Base-by-base conservation (phyloP, 345 rosid species). In the Bruguiera sexangula region DNA sequence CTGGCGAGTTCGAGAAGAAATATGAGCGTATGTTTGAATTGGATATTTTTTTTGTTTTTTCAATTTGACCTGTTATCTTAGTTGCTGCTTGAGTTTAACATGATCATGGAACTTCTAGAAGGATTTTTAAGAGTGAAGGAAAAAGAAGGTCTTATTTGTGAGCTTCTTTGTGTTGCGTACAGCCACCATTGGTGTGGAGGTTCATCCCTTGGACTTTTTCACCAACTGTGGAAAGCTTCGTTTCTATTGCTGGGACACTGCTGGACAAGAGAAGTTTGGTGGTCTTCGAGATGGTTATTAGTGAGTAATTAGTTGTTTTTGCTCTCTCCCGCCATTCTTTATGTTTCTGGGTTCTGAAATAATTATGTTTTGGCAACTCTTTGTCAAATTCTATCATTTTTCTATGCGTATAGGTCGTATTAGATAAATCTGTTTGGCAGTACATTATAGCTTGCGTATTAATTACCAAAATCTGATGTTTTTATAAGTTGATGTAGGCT, bases 111-210 rank as follows among this genome's bases (percentile, higher is more conserved):
- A 32, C 20, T 24, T 63, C 10, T 7, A 34, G n/a, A 43, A 43
- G 5, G 16, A 43, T 9, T 39, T 39, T 39, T 8, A 37, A 10
- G 11, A 6, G 13, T 39, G 27, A 55, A 22, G 16, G 15, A 8
- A 5, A 22, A 55, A n/a, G 9, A 55, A 55, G 6, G 10, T 55
- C 27, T 55, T 63, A n/a, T 39, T 9, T 8, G 51, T 63, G 51
- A 27, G n/a, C 27, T 67, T 37, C 15, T 52, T 22, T 65, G 22
- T 59, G 53, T 60, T 56, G 6, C 60, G 2, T 31, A 34, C 84
- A 94, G 96, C 97, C 62, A 94, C 98, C 1, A 91, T 94, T 57
- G 98, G 96, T 68, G 98, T 94, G 39, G 98, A 89, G 79, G 97
- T 94, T 78, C 98, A 89, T 73, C 97, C 98, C 0, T 63, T 94